A percentile compares a stretch with the other conserved stretches of the same genome.
These are phyloP conservation scores for Kokia cookei DNA, from an alignment of 441 rosid genomes.

Conservation along the genomic window DNA sequence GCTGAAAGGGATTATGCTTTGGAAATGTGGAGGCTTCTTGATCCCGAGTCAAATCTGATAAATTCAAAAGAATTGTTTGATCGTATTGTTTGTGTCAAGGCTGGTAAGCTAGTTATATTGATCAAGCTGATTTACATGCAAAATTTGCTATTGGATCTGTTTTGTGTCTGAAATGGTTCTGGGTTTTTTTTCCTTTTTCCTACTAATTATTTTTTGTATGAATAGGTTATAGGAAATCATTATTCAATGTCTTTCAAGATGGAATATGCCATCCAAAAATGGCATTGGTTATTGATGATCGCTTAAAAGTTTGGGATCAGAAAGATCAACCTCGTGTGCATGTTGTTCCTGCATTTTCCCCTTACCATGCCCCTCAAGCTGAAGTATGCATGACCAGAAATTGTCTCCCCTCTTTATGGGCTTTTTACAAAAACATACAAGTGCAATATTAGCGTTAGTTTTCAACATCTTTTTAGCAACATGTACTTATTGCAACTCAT, in stretches of 20 bases:
- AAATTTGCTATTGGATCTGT: slow-evolving; percentile 4
- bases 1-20: slow-evolving; percentile 98
- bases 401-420: slow-evolving; percentile 16
- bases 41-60: slow-evolving; percentile 91
- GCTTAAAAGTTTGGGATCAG: slow-evolving; percentile 95
- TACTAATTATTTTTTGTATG: background rate
- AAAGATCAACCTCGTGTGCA: slow-evolving; percentile 97
- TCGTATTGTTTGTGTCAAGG: slow-evolving; percentile 90
- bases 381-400: slow-evolving; percentile 49
- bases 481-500: slow-evolving; percentile 21
- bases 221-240: slow-evolving; percentile 70
- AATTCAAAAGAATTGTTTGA: slow-evolving; percentile 64
- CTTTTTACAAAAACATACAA: slow-evolving; percentile 4
- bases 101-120: slow-evolving; percentile 48
- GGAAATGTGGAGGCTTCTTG: slow-evolving; percentile 99
- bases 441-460: background rate
- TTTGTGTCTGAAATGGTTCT: background rate
- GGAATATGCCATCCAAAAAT: slow-evolving; percentile 94
- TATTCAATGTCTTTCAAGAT: slow-evolving; percentile 79
- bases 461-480: background rate
- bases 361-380: slow-evolving; percentile 94
- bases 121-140: background rate
- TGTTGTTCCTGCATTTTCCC: slow-evolving; percentile 98
- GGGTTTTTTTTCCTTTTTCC: background rate
- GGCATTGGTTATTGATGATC: slow-evolving; percentile 96